Evolutionary conservation across 768 basidiomycete species (phyloP).

Genomic region (Naematelia encephala): DNA sequence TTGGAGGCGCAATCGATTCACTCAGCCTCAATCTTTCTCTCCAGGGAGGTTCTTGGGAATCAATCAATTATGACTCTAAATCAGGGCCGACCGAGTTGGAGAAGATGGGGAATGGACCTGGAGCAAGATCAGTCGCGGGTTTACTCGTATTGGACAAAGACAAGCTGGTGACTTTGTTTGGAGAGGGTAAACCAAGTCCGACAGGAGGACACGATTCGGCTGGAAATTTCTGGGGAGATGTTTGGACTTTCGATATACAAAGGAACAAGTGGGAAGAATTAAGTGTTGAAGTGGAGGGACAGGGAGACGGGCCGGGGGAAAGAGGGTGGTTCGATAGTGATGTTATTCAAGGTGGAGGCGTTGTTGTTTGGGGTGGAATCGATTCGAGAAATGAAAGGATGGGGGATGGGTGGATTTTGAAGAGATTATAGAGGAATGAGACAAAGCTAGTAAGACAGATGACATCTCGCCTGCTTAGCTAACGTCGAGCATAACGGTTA

Average conservation of each 20-base stretch:
- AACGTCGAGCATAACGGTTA: not conserved
- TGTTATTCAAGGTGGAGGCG: slow-evolving; percentile 30
- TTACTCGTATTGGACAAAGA: slow-evolving; percentile 8
- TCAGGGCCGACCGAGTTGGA: not conserved
- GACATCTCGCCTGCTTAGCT: too few relatives aligned
- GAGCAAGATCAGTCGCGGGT: slow-evolving; percentile 22
- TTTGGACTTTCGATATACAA: slow-evolving; percentile 19
- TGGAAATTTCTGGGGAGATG: slow-evolving; percentile 31
- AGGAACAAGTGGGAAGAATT: slow-evolving; percentile 10
- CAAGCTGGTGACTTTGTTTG: slow-evolving; percentile 18
- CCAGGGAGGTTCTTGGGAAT: slow-evolving; percentile 1
- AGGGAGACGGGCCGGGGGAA: slow-evolving; percentile 8
- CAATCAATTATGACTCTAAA: slow-evolving; percentile 5
- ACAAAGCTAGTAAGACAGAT: not conserved
- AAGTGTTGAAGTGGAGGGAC: not conserved
- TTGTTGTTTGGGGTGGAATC: slow-evolving; percentile 54
- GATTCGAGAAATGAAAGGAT: slow-evolving; percentile 54
- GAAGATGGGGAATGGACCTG: slow-evolving; percentile 5
- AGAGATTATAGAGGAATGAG: not conserved
- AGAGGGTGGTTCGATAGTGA: slow-evolving; percentile 56
- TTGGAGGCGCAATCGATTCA: slow-evolving; percentile 21
- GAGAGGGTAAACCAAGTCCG: slow-evolving; percentile 31
- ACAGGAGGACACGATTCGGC: slow-evolving; percentile 36
- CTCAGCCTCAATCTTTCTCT: slow-evolving; percentile 6
- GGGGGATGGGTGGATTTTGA: slow-evolving; percentile 53